phyloP scores from a whole-genome alignment of 257 asterid genomes.

The Ligustrum vulgare region DNA sequence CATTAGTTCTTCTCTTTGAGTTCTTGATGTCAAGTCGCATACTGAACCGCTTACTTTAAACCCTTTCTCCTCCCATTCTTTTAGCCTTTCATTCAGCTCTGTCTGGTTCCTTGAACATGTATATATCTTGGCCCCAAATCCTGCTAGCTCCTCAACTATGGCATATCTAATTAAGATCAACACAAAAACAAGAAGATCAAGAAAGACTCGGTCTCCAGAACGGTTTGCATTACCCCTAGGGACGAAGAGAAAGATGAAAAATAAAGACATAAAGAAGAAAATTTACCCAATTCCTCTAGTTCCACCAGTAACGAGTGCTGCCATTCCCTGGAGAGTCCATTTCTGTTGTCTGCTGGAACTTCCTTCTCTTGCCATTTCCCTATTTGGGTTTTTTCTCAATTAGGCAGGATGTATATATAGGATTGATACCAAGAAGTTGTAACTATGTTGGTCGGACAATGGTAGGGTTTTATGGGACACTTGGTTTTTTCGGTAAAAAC shows the following conservation, averaged over 20 bases:
- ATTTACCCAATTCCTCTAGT: slow-evolving; percentile 56
- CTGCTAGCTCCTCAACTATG: slow-evolving; percentile 67
- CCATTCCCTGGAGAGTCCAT: slow-evolving; percentile 58
- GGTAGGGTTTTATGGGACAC: slow-evolving; percentile 1
- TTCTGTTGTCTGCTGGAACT: slow-evolving; percentile 31
- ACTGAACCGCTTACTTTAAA: slow-evolving; percentile 48
- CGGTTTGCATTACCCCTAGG: neutral
- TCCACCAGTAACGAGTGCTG: slow-evolving; percentile 65
- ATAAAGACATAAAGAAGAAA: neutral
- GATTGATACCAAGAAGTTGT: neutral
- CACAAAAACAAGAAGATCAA: neutral
- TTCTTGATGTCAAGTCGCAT: slow-evolving; percentile 49
- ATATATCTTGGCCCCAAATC: slow-evolving; percentile 60
- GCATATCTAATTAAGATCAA: slow-evolving; percentile 44
- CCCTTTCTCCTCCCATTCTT: slow-evolving; percentile 68
- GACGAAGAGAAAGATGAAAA: neutral
- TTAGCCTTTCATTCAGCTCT: slow-evolving; percentile 39
- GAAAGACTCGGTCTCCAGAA: no score
- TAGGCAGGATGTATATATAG: neutral
- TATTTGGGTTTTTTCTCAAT: neutral
- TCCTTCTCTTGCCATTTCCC: slow-evolving; percentile 28
- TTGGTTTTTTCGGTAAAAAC: neutral
- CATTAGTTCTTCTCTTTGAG: slow-evolving; percentile 47
- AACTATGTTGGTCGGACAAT: neutral
- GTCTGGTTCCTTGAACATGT: slow-evolving; percentile 58